A percentile compares a stretch with the other conserved stretches of the same genome.
phyloP scores from a whole-genome alignment of 2,329 filamentous ascomycete species.

The Aaosphaeria arxii region DNA sequence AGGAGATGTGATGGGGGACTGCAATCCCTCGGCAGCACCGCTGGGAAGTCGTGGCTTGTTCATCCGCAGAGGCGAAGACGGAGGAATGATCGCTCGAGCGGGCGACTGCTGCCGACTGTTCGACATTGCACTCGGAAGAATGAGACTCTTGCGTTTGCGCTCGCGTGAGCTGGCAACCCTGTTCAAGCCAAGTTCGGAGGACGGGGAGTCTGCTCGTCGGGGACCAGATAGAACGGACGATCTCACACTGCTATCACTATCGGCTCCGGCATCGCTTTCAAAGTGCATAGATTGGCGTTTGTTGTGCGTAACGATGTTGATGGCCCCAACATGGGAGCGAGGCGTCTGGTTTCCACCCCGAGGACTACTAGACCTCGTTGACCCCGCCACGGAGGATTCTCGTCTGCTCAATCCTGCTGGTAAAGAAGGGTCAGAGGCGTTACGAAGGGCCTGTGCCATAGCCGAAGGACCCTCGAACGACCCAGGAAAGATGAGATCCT shows the following conservation, averaged over 20 bases:
- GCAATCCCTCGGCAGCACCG: constrained; percentile 58
- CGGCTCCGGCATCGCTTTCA: constrained; percentile 78
- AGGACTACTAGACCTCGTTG: constrained; percentile 85
- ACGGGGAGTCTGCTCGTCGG: constrained; percentile 80
- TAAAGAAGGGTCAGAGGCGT: constrained; percentile 50
- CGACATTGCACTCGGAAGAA: constrained; percentile 75
- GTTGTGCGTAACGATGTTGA: constrained; percentile 58
- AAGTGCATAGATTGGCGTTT: constrained; percentile 76
- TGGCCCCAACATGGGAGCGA: constrained; percentile 68
- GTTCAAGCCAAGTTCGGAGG: constrained; percentile 78
- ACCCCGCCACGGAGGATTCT: constrained; percentile 64
- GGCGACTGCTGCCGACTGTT: constrained; percentile 80
- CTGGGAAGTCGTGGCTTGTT: constrained; percentile 71
- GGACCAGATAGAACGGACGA: constrained; percentile 74
- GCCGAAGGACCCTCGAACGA: constrained; percentile 59
- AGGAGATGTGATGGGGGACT: constrained; percentile 86
- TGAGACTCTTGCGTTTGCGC: constrained; percentile 81
- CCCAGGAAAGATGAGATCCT: constrained; percentile 57
- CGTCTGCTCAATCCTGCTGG: constrained; percentile 46
- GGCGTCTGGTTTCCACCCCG: constrained; percentile 81
- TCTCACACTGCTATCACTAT: constrained; percentile 83
- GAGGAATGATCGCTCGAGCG: constrained; percentile 67
- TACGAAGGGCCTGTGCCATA: constrained; percentile 56
- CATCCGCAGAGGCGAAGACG: constrained; percentile 83
- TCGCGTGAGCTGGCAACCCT: constrained; percentile 77